Percentiles rank a stretch among this genome's conserved stretches.
These are phyloP conservation scores for Beauveria sp. DNA, from an alignment of 2,329 filamentous ascomycete genomes.

Conservation along the genomic window DNA sequence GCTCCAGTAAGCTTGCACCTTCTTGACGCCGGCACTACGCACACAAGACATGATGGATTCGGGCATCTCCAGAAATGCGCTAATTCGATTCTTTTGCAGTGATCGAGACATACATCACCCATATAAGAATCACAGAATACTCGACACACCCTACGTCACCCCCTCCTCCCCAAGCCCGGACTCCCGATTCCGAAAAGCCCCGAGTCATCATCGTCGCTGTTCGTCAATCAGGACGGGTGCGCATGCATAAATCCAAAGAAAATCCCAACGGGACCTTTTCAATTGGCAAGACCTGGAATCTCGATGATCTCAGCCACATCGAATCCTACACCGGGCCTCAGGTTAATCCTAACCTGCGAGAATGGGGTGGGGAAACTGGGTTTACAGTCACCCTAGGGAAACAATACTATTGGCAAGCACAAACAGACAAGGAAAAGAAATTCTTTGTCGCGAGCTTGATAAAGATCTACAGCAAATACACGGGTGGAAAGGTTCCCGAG, in stretches of 20 bases:
- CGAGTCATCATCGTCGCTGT: slow-evolving; percentile 91
- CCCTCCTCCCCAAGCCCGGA: slow-evolving; percentile 68
- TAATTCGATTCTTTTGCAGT: slow-evolving; percentile 20
- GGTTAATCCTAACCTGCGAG: slow-evolving; percentile 50
- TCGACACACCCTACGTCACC: slow-evolving; percentile 73
- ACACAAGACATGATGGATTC: neutral
- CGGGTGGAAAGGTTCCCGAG: slow-evolving; percentile 71
- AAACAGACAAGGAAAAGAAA: slow-evolving; percentile 92
- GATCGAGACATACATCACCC: slow-evolving; percentile 90
- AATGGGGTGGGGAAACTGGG: slow-evolving; percentile 76
- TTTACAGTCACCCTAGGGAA: slow-evolving; percentile 87
- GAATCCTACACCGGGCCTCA: slow-evolving; percentile 67
- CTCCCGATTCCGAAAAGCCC: slow-evolving; percentile 70
- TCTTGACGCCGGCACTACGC: neutral
- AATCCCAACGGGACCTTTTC: slow-evolving; percentile 92
- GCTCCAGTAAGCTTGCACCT: slow-evolving; percentile 57
- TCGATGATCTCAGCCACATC: slow-evolving; percentile 79
- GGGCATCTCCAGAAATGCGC: neutral
- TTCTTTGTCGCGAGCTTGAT: slow-evolving; percentile 95
- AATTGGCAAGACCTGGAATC: slow-evolving; percentile 95
- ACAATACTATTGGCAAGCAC: slow-evolving; percentile 94
- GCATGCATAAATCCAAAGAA: slow-evolving; percentile 94
- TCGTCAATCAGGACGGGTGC: slow-evolving; percentile 82
- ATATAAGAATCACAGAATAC: slow-evolving; percentile 87
- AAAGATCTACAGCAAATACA: slow-evolving; percentile 97